Evolutionary conservation across 2,329 filamentous ascomycete species (phyloP).

Genomic region (Phialophora macrospora): DNA sequence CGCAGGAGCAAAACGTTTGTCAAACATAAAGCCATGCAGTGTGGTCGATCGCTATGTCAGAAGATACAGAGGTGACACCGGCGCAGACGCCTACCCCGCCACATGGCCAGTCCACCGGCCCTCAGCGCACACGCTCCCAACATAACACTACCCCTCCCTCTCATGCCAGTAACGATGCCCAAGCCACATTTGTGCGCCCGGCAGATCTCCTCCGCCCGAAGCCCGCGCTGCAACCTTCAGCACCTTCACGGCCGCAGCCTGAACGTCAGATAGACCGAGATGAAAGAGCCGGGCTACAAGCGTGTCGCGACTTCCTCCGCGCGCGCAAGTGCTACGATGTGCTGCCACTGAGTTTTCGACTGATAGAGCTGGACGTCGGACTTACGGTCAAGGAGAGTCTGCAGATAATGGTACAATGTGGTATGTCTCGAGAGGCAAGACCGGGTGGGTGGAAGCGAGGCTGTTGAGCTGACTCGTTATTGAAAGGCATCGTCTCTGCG

Average conservation of each 20-base stretch:
- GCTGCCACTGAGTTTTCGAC: constrained; percentile 89
- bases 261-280: constrained; percentile 56
- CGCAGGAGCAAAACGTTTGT: constrained; percentile 14
- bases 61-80: constrained; percentile 33
- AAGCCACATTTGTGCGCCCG: constrained; percentile 52
- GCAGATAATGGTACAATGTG: constrained; percentile 93
- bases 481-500: constrained; percentile 88
- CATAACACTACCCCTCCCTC: constrained; percentile 28
- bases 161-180: constrained; percentile 47
- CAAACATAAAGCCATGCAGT: constrained; percentile 26
- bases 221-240: constrained; percentile 48
- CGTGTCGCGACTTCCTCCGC: constrained; percentile 93
- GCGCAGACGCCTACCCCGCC: constrained; percentile 24
- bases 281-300: constrained; percentile 62
- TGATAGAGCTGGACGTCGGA: constrained; percentile 94
- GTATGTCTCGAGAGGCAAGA: constrained; percentile 54
- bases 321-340: constrained; percentile 98
- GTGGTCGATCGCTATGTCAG: constrained; percentile 32
- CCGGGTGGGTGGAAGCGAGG: neutral
- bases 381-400: constrained; percentile 96
- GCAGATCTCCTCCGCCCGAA: constrained; percentile 54
- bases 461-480: neutral
- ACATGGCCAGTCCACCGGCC: constrained; percentile 19
- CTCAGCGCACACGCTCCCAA: constrained; percentile 30
- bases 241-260: constrained; percentile 50